Percentiles rank a stretch among this genome's conserved stretches.
These are phyloP conservation scores for Blastocystis sp. DNA, from an alignment of 352 stramenopile species.

Conservation along the genomic window DNA sequence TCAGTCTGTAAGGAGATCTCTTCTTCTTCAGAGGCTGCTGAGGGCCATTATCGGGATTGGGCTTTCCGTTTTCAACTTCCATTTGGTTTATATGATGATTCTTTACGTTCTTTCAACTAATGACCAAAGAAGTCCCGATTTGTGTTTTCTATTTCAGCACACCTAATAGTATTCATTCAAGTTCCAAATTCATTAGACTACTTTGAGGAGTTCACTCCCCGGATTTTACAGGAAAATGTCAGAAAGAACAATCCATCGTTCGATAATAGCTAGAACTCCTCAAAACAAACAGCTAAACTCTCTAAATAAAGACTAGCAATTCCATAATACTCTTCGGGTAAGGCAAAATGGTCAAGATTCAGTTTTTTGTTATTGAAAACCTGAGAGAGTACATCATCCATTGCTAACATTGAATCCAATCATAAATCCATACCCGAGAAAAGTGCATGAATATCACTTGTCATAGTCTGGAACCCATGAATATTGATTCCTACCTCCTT, in stretches of 20 bases:
- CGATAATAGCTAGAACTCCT: background rate
- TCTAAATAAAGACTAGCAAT: conserved; percentile 15
- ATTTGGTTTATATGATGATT: conserved; percentile 18
- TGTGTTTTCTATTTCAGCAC: background rate
- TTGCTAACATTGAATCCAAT: background rate
- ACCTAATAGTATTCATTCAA: too few species aligned
- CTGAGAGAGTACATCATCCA: conserved; percentile 16
- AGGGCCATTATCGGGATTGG: conserved; percentile 35
- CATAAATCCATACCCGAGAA: background rate
- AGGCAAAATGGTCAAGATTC: conserved; percentile 2
- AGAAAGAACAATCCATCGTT: background rate
- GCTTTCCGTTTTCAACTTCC: conserved; percentile 40
- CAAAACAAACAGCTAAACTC: conserved; percentile 4
- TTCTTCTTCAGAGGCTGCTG: conserved; percentile 78
- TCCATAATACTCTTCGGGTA: conserved; percentile 20
- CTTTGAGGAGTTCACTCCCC: background rate
- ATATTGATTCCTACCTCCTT: background rate
- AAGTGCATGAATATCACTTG: background rate
- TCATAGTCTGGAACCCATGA: background rate
- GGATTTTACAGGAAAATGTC: background rate
- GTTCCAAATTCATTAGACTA: too few species aligned
- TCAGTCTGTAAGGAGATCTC: conserved; percentile 92
- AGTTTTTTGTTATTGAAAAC: conserved; percentile 18
- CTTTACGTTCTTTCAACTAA: background rate
- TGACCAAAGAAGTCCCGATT: conserved; percentile 17